Percentiles rank a stretch among this genome's conserved stretches.
Conservation (phyloP, 108 stramenopile species). For the Ochromonas danica region DNA sequence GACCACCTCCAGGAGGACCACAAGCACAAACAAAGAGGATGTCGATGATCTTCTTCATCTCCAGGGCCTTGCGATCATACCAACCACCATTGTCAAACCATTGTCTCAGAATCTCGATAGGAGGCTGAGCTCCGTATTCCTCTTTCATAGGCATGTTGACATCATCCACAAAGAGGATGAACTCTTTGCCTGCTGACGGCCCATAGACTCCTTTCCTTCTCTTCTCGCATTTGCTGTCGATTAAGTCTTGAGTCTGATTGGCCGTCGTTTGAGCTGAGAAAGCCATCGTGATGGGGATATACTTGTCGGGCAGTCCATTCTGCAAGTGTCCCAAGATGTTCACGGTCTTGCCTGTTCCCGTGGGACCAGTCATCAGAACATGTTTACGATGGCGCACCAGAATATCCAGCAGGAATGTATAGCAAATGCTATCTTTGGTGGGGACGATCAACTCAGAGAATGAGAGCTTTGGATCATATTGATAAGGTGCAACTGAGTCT, state of each 20-base stretch:
- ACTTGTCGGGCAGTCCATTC: slow-evolving; percentile 41
- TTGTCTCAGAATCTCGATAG: slow-evolving; percentile 60
- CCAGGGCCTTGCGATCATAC: slow-evolving; percentile 59
- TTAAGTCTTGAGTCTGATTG: slow-evolving; percentile 60
- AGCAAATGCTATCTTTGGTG: slow-evolving; percentile 57
- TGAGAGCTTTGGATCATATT: slow-evolving; percentile 48
- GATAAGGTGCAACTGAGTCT: slow-evolving; percentile 56
- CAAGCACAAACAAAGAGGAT: slow-evolving; percentile 52
- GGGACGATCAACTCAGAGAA: slow-evolving; percentile 59
- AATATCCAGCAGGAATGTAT: slow-evolving; percentile 55
- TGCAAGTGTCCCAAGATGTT: slow-evolving; percentile 55
- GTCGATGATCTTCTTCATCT: slow-evolving; percentile 55
- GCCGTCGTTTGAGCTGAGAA: slow-evolving; percentile 62
- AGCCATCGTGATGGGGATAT: slow-evolving; percentile 50
- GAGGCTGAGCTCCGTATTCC: slow-evolving; percentile 64
- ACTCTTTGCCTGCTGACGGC: slow-evolving; percentile 55
- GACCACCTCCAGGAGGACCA: slow-evolving; percentile 62
- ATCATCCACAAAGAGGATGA: slow-evolving; percentile 62
- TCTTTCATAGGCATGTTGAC: slow-evolving; percentile 61
- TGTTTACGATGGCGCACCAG: slow-evolving; percentile 51
- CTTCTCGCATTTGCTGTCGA: slow-evolving; percentile 62
- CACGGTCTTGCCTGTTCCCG: slow-evolving; percentile 63
- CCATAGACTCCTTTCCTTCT: slow-evolving; percentile 61
- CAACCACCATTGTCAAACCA: slow-evolving; percentile 63
- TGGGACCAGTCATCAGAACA: slow-evolving; percentile 60